These are phyloP conservation scores for Penicillium sp. DNA, from an alignment of 2,329 filamentous ascomycete genomes.

Conservation along the genomic window DNA sequence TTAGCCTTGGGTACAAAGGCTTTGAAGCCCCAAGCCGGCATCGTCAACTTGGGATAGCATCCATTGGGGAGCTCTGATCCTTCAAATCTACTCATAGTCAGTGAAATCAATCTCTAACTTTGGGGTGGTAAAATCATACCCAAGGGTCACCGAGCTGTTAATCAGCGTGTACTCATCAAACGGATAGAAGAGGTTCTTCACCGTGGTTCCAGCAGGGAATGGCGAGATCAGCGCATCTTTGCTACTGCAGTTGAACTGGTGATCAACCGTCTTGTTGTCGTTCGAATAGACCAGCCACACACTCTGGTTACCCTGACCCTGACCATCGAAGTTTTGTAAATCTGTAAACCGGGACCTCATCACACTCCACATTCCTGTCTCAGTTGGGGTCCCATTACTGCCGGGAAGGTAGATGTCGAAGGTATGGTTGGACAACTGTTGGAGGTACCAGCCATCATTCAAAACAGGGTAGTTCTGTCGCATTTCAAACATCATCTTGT, in stretches of 20 bases:
- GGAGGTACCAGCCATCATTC: slow-evolving; percentile 52
- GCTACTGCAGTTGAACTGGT: slow-evolving; percentile 50
- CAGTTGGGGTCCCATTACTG: slow-evolving; percentile 45
- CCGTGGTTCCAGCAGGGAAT: slow-evolving; percentile 45
- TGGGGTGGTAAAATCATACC: slow-evolving; percentile 39
- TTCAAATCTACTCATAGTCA: slow-evolving; percentile 49
- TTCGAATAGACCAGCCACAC: slow-evolving; percentile 41
- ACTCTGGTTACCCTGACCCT: slow-evolving; percentile 45
- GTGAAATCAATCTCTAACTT: slow-evolving; percentile 47
- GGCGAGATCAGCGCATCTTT: slow-evolving; percentile 50
- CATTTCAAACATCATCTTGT: slow-evolving; percentile 55
- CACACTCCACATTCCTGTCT: slow-evolving; percentile 52
- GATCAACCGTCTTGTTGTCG: slow-evolving; percentile 42
- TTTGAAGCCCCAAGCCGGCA: slow-evolving; percentile 48
- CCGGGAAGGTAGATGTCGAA: slow-evolving; percentile 47
- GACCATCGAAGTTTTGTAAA: slow-evolving; percentile 44
- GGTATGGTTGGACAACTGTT: slow-evolving; percentile 48
- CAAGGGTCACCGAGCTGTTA: slow-evolving; percentile 38
- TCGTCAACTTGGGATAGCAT: slow-evolving; percentile 40
- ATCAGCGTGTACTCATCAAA: slow-evolving; percentile 46
- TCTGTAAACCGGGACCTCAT: slow-evolving; percentile 43
- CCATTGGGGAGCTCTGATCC: slow-evolving; percentile 51
- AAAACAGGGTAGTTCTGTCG: slow-evolving; percentile 49
- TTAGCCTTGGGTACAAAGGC: slow-evolving; percentile 54
- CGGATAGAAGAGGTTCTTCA: slow-evolving; percentile 56